A percentile compares a stretch with the other conserved stretches of the same genome.
phyloP scores from a whole-genome alignment of 192 early-diverging fungal genomes.

The Cetraspora pellucida region DNA sequence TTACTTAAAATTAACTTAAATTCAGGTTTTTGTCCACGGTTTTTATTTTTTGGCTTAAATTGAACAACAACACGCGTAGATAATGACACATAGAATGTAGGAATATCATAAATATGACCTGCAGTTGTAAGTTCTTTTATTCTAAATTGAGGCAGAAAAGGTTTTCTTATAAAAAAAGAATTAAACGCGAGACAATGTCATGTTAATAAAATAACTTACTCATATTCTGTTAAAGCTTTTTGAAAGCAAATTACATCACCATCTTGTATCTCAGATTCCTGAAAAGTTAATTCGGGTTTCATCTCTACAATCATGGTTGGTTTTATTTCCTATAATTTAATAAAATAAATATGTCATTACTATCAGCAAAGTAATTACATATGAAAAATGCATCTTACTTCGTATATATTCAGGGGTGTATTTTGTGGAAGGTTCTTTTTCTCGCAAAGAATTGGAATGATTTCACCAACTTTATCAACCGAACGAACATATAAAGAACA shows the following conservation, averaged over 20 bases:
- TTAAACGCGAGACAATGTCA: background rate
- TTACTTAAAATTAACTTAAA: constrained; percentile 60
- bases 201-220: constrained; percentile 38
- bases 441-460: constrained; percentile 62
- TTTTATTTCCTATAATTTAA: constrained; percentile 78
- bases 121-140: constrained; percentile 44
- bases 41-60: constrained; percentile 64
- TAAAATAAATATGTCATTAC: background rate
- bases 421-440: constrained; percentile 48
- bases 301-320: constrained; percentile 86
- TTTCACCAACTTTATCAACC: constrained; percentile 58
- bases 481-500: constrained; percentile 56
- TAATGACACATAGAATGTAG: constrained; percentile 78
- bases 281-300: constrained; percentile 66
- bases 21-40: constrained; percentile 43
- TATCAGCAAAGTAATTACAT: background rate
- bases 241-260: constrained; percentile 95
- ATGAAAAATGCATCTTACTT: constrained; percentile 39
- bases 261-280: constrained; percentile 79
- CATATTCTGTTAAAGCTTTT: constrained; percentile 50
- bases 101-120: constrained; percentile 49
- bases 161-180: background rate
- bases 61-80: constrained; percentile 66
- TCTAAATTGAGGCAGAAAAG: constrained; percentile 14
- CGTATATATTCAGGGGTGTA: constrained; percentile 67